Percentiles rank a stretch among this genome's conserved stretches.
phyloP scores from a whole-genome alignment of 495 filamentous ascomycete species.

The Hyaloscypha bicolor region DNA sequence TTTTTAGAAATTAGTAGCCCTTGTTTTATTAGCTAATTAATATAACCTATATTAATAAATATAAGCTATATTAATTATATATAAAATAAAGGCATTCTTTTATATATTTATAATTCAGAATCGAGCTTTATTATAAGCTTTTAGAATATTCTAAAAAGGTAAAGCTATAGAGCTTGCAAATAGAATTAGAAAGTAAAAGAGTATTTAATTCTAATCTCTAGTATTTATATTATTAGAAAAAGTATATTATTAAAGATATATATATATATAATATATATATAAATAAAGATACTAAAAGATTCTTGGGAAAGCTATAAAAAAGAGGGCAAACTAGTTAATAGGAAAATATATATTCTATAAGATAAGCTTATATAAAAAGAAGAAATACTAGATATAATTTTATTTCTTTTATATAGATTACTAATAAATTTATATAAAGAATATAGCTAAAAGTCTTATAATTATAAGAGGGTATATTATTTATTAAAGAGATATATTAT shows the following conservation, averaged over 20 bases:
- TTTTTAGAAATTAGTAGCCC: constrained; percentile 26
- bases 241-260: neutral
- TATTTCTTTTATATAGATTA: neutral
- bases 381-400: neutral
- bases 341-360: neutral
- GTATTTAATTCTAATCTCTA: too few species aligned
- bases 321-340: neutral
- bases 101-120: neutral
- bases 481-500: too few species aligned
- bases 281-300: too few species aligned
- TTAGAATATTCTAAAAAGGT: neutral
- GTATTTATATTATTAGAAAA: neutral
- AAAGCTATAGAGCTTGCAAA: neutral
- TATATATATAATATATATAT: neutral
- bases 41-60: constrained; percentile 34
- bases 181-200: neutral
- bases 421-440: constrained; percentile 7
- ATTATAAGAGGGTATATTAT: too few species aligned
- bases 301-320: too few species aligned
- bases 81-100: neutral
- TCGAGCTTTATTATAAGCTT: too few species aligned
- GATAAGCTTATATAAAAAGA: neutral
- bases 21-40: too few species aligned
- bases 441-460: too few species aligned
- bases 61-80: constrained; percentile 18